phyloP scores from a whole-genome alignment of 176 grass and related monocot genomes.

The maize (Zea mays) region DNA sequence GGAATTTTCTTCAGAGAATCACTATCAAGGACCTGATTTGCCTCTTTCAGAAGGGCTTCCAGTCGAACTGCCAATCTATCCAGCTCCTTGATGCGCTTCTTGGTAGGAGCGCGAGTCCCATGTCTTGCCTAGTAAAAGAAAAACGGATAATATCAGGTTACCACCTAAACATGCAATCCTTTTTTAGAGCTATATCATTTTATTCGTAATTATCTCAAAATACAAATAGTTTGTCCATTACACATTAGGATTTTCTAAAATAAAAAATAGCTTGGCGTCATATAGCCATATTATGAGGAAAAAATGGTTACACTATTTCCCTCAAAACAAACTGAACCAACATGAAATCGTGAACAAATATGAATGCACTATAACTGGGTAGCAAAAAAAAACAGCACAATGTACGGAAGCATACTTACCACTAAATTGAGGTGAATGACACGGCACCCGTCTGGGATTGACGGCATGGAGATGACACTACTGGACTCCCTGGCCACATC shows the following conservation, averaged over 20 bases:
- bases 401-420: conserved; percentile 41
- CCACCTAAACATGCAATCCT: neutral
- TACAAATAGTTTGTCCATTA: neutral
- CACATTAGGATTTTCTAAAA: neutral
- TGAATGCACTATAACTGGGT: neutral
- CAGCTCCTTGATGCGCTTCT: conserved; percentile 84
- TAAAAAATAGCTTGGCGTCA: neutral
- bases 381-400: neutral
- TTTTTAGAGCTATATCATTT: neutral
- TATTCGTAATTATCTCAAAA: neutral
- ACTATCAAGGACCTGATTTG: conserved; percentile 28
- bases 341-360: neutral
- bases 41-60: conserved; percentile 58
- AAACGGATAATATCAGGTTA: neutral
- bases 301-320: neutral
- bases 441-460: conserved; percentile 58
- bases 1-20: conserved; percentile 60
- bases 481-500: conserved; percentile 54
- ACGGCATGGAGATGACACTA: conserved; percentile 13
- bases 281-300: neutral
- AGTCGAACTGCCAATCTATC: conserved; percentile 60
- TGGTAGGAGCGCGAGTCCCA: conserved; percentile 84
- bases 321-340: neutral
- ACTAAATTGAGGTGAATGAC: conserved; percentile 91
- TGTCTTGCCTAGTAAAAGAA: conserved; percentile 66